Conservation (phyloP, 2,329 filamentous ascomycete genomes). For the Sarocladium oryzae region DNA sequence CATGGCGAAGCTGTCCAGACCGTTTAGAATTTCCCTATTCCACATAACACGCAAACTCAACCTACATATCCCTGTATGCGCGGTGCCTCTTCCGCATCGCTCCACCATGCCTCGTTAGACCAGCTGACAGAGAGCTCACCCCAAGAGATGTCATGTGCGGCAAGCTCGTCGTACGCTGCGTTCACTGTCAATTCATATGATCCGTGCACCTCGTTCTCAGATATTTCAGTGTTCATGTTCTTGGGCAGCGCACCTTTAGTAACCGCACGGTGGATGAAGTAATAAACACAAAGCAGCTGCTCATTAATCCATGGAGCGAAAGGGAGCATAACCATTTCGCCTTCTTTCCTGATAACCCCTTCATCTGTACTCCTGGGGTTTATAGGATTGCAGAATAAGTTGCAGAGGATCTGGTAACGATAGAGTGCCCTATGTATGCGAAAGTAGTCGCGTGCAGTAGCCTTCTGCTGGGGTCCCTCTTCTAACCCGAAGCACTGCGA, state of each 20-base stretch:
- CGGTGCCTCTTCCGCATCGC: neutral
- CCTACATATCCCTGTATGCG: constrained; percentile 4
- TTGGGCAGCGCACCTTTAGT: neutral
- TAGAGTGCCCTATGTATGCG: constrained; percentile 8
- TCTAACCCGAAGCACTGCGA: neutral
- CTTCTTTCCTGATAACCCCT: neutral
- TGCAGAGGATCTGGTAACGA: constrained; percentile 6
- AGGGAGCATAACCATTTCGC: neutral
- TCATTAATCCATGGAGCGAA: constrained; percentile 8
- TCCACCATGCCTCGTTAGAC: neutral
- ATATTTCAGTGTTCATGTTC: neutral
- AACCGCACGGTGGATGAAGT: neutral
- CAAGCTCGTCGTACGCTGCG: constrained; percentile 6
- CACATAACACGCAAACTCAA: neutral
- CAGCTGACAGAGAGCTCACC: neutral
- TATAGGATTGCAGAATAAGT: neutral
- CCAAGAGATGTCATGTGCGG: constrained; percentile 2
- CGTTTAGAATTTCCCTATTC: no score
- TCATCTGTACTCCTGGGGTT: neutral
- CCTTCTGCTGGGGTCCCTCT: neutral
- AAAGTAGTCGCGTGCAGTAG: neutral
- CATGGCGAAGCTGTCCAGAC: constrained; percentile 2
- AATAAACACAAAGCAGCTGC: constrained; percentile 4
- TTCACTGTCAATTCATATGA: no score
- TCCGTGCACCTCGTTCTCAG: no score